Conservation (phyloP, 2,329 filamentous ascomycete genomes). For the Davidsoniella eucalypti region DNA sequence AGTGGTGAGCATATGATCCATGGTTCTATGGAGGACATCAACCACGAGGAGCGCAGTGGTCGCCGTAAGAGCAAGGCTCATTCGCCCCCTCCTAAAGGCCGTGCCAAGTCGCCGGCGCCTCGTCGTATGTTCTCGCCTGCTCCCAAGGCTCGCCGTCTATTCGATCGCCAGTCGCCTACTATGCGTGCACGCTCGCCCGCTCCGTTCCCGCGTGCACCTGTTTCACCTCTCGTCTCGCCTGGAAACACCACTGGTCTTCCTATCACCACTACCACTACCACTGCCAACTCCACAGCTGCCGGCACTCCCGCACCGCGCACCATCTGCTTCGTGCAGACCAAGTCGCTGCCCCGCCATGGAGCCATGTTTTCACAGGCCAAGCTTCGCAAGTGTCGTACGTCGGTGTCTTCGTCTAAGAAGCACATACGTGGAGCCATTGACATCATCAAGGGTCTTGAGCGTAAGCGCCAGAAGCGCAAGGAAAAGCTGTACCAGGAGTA, state of each 20-base stretch:
- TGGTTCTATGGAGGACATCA: slow-evolving; percentile 51
- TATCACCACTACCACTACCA: slow-evolving; percentile 17
- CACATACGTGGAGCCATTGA: slow-evolving; percentile 89
- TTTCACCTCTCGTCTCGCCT: slow-evolving; percentile 57
- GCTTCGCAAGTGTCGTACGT: slow-evolving; percentile 27
- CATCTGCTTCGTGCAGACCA: slow-evolving; percentile 31
- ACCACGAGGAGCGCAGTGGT: slow-evolving; percentile 36
- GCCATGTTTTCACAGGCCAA: slow-evolving; percentile 43
- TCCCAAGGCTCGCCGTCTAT: slow-evolving; percentile 20
- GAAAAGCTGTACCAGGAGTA: slow-evolving; percentile 87
- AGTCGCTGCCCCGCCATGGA: slow-evolving; percentile 69
- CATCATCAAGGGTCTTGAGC: slow-evolving; percentile 90
- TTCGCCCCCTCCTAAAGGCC: slow-evolving; percentile 29
- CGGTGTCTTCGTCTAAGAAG: slow-evolving; percentile 27
- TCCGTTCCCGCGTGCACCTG: slow-evolving; percentile 43
- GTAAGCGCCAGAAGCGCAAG: slow-evolving; percentile 80
- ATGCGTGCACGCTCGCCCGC: slow-evolving; percentile 31
- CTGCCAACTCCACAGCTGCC: slow-evolving; percentile 41
- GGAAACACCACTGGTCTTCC: slow-evolving; percentile 27
- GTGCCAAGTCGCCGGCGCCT: slow-evolving; percentile 20
- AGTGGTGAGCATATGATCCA: slow-evolving; percentile 28
- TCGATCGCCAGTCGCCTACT: slow-evolving; percentile 6
- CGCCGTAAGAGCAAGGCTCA: slow-evolving; percentile 32
- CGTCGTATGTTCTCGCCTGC: slow-evolving; percentile 23
- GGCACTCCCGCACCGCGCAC: slow-evolving; percentile 27